These are phyloP conservation scores for Sphagnurus paluster DNA, from an alignment of 1,284 basidiomycete genomes.

Conservation along the genomic window DNA sequence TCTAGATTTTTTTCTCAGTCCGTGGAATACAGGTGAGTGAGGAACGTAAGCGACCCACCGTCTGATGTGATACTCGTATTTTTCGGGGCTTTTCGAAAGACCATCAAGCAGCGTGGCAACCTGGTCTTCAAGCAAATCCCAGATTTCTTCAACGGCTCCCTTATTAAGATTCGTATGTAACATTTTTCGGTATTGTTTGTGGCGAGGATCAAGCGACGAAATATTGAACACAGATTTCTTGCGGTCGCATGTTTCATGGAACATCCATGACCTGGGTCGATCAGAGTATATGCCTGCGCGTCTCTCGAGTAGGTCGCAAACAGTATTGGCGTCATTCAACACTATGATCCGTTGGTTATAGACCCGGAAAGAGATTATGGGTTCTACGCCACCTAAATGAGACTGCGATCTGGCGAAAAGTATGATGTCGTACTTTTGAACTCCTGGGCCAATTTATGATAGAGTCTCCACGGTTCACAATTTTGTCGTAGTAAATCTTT, in stretches of 20 bases:
- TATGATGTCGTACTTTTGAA: conserved; percentile 25
- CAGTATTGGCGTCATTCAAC: conserved; percentile 33
- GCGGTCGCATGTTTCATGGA: conserved; percentile 40
- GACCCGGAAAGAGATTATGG: conserved; percentile 36
- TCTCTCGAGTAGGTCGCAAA: conserved; percentile 36
- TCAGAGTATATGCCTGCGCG: conserved; percentile 43
- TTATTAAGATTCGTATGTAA: conserved; percentile 36
- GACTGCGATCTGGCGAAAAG: background rate
- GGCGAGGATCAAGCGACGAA: conserved; percentile 34
- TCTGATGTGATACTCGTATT: conserved; percentile 35
- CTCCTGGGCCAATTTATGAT: conserved; percentile 34
- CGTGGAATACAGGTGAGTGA: background rate
- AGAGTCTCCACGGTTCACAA: conserved; percentile 37
- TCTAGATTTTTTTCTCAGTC: conserved; percentile 22
- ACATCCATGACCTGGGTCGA: conserved; percentile 43
- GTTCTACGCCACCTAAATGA: conserved; percentile 20
- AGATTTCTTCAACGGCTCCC: conserved; percentile 31
- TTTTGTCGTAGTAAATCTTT: conserved; percentile 25
- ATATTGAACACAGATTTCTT: conserved; percentile 39
- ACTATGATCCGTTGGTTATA: conserved; percentile 36
- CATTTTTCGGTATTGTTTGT: conserved; percentile 39
- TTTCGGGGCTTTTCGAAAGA: conserved; percentile 28
- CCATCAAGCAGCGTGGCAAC: conserved; percentile 29
- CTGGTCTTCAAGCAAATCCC: conserved; percentile 34
- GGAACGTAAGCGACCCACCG: conserved; percentile 23